Conservation (phyloP, 2,329 filamentous ascomycete genomes). For the Stachybotrys echinatus region DNA sequence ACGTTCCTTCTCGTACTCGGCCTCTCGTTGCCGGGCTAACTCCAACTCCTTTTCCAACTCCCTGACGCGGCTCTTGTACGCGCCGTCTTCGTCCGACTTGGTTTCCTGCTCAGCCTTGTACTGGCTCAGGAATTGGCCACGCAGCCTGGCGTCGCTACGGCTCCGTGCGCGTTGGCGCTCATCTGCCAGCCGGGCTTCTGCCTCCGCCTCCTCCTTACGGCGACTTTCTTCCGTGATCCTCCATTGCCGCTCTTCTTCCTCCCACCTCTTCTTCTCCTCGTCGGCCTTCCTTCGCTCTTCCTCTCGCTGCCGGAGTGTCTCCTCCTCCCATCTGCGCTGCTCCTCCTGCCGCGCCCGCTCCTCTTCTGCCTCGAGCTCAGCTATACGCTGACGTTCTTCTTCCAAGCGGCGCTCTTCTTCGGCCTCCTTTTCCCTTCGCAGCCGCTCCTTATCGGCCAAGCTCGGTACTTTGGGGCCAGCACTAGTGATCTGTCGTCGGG, state of each 20-base stretch:
- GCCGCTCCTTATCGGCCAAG: slow-evolving; percentile 77
- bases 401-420: slow-evolving; percentile 59
- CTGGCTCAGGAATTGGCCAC: slow-evolving; percentile 81
- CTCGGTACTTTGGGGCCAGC: slow-evolving; percentile 74
- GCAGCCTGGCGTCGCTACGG: slow-evolving; percentile 63
- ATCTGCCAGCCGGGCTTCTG: slow-evolving; percentile 60
- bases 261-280: slow-evolving; percentile 68
- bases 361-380: slow-evolving; percentile 52
- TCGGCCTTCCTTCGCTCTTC: slow-evolving; percentile 57
- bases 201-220: slow-evolving; percentile 66
- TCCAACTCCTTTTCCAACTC: slow-evolving; percentile 73
- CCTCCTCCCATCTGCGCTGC: slow-evolving; percentile 61
- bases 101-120: slow-evolving; percentile 65
- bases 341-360: slow-evolving; percentile 57
- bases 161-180: slow-evolving; percentile 60
- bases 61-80: slow-evolving; percentile 63
- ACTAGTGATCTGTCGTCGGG: slow-evolving; percentile 85
- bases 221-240: slow-evolving; percentile 69
- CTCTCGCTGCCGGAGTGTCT: slow-evolving; percentile 54
- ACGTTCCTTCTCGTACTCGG: slow-evolving; percentile 56
- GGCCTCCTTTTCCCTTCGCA: slow-evolving; percentile 47
- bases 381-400: slow-evolving; percentile 39
- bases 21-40: slow-evolving; percentile 55
- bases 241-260: slow-evolving; percentile 73
- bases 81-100: slow-evolving; percentile 20